These are phyloP conservation scores for Lentinula aciculospora DNA, from an alignment of 768 basidiomycete species.

Conservation along the genomic window DNA sequence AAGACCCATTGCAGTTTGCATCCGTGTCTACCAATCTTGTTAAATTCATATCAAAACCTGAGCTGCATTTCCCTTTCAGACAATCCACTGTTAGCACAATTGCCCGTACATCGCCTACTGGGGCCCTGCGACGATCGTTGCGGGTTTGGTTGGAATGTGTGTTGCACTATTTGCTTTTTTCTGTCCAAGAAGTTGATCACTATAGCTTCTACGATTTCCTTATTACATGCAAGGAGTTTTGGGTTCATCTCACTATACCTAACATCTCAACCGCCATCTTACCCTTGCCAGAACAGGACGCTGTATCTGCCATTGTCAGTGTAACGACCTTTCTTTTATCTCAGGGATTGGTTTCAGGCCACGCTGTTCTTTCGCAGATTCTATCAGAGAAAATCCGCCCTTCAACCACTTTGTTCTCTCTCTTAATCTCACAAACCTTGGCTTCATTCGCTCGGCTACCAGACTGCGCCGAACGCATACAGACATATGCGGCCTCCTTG, in stretches of 20 bases:
- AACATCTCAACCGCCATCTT: not conserved
- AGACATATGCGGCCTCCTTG: constrained; percentile 18
- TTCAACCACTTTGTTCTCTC: constrained; percentile 14
- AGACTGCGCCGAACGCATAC: constrained; percentile 5
- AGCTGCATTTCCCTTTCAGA: not conserved
- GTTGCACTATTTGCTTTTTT: not conserved
- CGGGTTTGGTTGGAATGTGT: not conserved
- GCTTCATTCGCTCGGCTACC: not conserved
- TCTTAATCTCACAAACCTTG: constrained; percentile 12
- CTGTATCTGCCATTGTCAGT: not conserved
- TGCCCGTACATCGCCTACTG: not conserved
- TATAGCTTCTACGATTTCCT: not conserved
- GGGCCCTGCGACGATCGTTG: constrained; percentile 1
- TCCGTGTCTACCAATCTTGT: constrained; percentile 23
- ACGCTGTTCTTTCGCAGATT: constrained; percentile 12
- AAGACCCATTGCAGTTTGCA: constrained; percentile 19
- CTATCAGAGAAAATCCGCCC: constrained; percentile 23
- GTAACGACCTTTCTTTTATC: constrained; percentile 1
- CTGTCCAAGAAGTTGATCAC: not conserved
- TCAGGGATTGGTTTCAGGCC: too few relatives aligned
- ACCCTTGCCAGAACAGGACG: not conserved
- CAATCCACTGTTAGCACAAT: not conserved
- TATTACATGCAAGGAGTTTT: not conserved
- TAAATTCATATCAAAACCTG: constrained; percentile 6
- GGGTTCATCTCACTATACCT: not conserved